Base-by-base conservation (phyloP, 495 filamentous ascomycete genomes). In the Xylaria cubensis region DNA sequence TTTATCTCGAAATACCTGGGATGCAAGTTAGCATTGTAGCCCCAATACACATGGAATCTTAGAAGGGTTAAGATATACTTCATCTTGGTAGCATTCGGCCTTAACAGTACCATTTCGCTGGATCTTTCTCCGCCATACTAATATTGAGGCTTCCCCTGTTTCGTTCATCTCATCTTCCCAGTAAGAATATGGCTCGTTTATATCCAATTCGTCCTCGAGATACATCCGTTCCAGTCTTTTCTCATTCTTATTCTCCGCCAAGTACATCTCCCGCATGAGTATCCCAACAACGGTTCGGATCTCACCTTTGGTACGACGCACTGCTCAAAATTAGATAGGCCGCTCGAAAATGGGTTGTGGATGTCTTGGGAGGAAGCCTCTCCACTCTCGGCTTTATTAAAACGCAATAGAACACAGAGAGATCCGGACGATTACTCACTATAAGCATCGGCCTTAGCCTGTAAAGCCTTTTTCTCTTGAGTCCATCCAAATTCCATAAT, bases 401-500 rank as follows among this genome's bases (percentile, higher is more conserved):
- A 12, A 19, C 34, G 15, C 1, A 15, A 34, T 0, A 12, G 26
- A 34, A 7, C 34, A 34, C 4, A 4, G 4, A 17, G 42, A 17
- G 15, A 46, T 17, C 1, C 17, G 8, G 17, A 62, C 9, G n/a
- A 61, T 21, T 4, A 64, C 42, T 67, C 29, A 67, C 64, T 53
- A 4, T 67, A 67, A 8, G 29, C 6, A 3, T 67, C 64, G 9
- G 64, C 64, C 26, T 67, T 67, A 7, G 21, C 19, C 10, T 53
- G 8, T 19, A 67, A 32, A 7, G 53, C 44, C 8, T 39, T 24
- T n/a, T 53, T 67, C 1, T 6, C 15, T 10, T 67, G 29, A 39
- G 44, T 53, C 64, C 46, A 67, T 15, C 46, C 44, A 53, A 67
- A 15, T 12, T 53, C 64, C 5, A 67, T 32, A n/a, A 67, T 17